Base-by-base conservation (phyloP, 2,329 filamentous ascomycete species). In the Alternaria novae-zelandiae region DNA sequence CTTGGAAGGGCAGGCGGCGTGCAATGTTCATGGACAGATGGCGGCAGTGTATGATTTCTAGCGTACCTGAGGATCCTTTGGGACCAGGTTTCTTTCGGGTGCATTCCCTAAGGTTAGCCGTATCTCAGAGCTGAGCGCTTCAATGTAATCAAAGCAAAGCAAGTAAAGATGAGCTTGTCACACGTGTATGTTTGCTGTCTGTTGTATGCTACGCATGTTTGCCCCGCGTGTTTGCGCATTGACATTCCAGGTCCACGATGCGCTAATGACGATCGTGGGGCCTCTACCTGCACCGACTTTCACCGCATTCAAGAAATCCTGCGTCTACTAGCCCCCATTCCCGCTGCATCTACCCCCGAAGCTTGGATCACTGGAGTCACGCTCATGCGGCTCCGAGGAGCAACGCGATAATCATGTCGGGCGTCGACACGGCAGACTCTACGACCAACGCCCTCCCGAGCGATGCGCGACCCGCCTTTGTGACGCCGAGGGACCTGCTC, bases 331-430 rank as follows among this genome's bases (percentile, higher is more conserved):
- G 23, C 56, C 54, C 8, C 56, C 55, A 23, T 60, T 26, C 61
- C 54, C 62, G 57, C 63, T 59, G 41, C 58, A 61, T 54, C 50
- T 53, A 47, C 41, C 21, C 28, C 58, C 57, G 46, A 63, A 45
- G 58, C 57, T 54, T 51, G 45, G 41, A 61, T 47, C 44, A 45
- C 60, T 58, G 46, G 61, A 63, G 59, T 62, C 62, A 59, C 54
- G 53, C 49, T 61, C 75, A 80, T 80, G 78, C 73, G 72, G 77
- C 75, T 77, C 72, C 74, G 68, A 69, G 67, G 73, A 74, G 75
- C 74, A 70, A 66, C 71, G 68, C 70, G 70, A 74, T 68, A 74
- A 76, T 69, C 60, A 80, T 80, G 78, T 79, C 79, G 71, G 78
- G 76, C 72, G 72, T 72, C 72, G 78, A 79, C 70, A 70, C 69